Evolutionary conservation across 352 stramenopile species (phyloP).

Genomic region (Pythium vanterpoolii): DNA sequence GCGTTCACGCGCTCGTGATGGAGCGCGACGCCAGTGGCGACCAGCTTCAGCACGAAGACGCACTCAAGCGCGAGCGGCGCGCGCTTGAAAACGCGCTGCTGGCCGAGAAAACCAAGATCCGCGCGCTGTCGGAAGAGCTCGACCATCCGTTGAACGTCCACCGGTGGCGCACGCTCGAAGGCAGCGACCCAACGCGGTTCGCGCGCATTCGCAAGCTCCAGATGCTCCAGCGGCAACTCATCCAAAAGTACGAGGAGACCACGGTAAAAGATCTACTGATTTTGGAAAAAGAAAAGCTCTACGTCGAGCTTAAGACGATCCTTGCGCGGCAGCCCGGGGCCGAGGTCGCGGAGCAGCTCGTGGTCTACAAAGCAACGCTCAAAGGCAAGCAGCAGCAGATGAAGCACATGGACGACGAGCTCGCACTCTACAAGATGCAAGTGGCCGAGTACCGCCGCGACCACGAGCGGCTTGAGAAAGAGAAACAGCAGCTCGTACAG

Average conservation of each 20-base stretch:
- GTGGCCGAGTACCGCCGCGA: constrained; percentile 80
- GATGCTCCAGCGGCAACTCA: constrained; percentile 76
- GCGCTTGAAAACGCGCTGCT: constrained; percentile 27
- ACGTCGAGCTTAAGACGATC: constrained; percentile 90
- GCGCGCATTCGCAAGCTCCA: constrained; percentile 90
- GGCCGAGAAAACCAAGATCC: constrained; percentile 85
- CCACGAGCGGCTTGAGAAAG: constrained; percentile 49
- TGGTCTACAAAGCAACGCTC: constrained; percentile 84
- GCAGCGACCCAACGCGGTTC: constrained; percentile 84
- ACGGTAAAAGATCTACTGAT: constrained; percentile 70
- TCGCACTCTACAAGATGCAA: constrained; percentile 92
- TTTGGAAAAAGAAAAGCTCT: constrained; percentile 90
- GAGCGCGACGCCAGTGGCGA: constrained; percentile 66
- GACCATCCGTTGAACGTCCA: constrained; percentile 91
- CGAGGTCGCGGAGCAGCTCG: constrained; percentile 86
- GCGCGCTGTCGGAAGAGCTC: constrained; percentile 86
- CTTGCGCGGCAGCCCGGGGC: constrained; percentile 82
- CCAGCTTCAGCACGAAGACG: constrained; percentile 48
- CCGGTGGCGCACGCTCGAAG: constrained; percentile 89
- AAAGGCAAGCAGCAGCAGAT: constrained; percentile 83
- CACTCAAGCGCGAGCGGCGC: constrained; percentile 31
- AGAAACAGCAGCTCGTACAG: constrained; percentile 62
- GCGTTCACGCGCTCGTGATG: neutral
- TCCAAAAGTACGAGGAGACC: constrained; percentile 76
- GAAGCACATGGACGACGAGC: constrained; percentile 87